Base-by-base conservation (phyloP, 176 grass and related monocot species). In the maize (Zea mays) region DNA sequence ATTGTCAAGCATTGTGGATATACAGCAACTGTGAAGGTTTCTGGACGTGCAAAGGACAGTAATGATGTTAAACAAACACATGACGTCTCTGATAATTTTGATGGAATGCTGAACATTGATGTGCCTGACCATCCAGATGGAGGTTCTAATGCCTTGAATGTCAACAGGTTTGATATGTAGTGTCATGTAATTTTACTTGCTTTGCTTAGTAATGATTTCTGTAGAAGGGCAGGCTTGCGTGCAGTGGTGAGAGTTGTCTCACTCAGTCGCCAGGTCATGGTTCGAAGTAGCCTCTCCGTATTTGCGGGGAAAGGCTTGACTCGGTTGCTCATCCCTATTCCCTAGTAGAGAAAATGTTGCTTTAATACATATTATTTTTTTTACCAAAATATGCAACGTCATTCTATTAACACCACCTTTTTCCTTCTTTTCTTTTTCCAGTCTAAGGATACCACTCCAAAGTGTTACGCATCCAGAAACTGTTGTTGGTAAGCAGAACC, bases 1-100 rank as follows among this genome's bases (percentile, higher is more conserved):
- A 93, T 96, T 87, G 79, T 99, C 78, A 99, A 99, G 64, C 90
- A 99, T 86, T 95, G 96, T 50, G 96, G 96, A 77, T 99, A 96
- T 86, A 96, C 86, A 8, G 86, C 88, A 75, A 90, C 75, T 46
- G 92, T 99, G 54, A 99, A 77, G 34, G 92, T 99, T 84, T 88
- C 75, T 67, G 83, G 74, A 49, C 45, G 74, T 12, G 51, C 54
- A 71, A 82, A 81, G 50, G 76, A 75, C n/a, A 74, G 27, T 77
- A 78, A 59, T 55, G 57, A 76, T 84, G 58, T 48, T 42, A 90
- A 77, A 42, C 82, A 85, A n/a, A 71, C 49, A 65, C 68, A 62
- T 79, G 67, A 86, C 58, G 57, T 81, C 65, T 79, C 78, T 79
- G 90, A 89, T 71, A 66, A 83, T 81, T 21, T 80, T 75, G 92